Conservation (phyloP, 345 rosid genomes). For the Salix viminalis region DNA sequence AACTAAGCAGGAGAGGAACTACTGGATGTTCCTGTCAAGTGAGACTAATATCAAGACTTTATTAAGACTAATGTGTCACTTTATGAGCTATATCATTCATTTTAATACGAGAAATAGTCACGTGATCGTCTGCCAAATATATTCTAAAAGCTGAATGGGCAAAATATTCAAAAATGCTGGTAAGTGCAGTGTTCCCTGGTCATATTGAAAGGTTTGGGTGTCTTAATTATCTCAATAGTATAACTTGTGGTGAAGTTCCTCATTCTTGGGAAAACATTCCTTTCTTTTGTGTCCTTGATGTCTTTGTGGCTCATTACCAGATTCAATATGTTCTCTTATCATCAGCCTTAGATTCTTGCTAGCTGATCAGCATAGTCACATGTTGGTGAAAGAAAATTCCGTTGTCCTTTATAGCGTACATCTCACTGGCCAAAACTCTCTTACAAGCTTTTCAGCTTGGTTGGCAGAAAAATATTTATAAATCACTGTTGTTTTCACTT, state of each 20-base stretch:
- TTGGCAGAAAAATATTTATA: no score
- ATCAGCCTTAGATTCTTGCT: neutral
- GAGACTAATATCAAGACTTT: slow-evolving; percentile 3
- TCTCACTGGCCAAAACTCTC: no score
- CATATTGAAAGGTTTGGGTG: neutral
- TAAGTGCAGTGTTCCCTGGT: neutral
- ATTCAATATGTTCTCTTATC: neutral
- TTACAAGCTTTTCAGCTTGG: no score
- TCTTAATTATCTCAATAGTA: neutral
- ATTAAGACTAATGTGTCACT: neutral
- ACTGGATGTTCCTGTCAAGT: neutral
- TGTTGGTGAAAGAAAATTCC: no score
- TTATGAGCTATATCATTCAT: neutral
- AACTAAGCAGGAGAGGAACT: neutral
- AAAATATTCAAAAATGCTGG: neutral
- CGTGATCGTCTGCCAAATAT: neutral
- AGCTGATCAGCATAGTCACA: neutral
- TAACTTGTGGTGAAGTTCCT: neutral
- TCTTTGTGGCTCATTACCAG: neutral
- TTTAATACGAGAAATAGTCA: neutral
- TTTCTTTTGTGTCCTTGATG: neutral
- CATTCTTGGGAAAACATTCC: neutral
- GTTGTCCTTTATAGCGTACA: no score
- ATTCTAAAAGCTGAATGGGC: neutral
- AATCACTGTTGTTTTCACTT: no score